Base-by-base conservation (phyloP, 176 grass and related monocot genomes). In the Ensete ventricosum region DNA sequence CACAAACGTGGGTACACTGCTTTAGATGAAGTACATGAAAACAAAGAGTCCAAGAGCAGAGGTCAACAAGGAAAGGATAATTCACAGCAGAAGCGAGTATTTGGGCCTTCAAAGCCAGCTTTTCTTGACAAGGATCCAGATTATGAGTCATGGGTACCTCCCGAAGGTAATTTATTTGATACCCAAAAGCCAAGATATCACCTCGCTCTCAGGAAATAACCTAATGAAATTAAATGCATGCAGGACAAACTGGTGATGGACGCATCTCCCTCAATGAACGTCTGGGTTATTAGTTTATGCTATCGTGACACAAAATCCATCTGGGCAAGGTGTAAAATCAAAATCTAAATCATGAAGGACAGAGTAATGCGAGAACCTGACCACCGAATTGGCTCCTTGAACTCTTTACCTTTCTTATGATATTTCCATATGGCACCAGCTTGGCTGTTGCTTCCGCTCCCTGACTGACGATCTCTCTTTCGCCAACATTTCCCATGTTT, bases 161-260 rank as follows among this genome's bases (percentile, higher is more conserved):
- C 95, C 64, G 82, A 99, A 87, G 95, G 95, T 94, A 83, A 83
- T 75, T 48, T 77, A 24, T 53, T 80, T 2, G 26, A 55, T 34
- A 58, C 71, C 53, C 65, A 51, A 60, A 62, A 43, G 34, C 34
- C 34, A 43, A 43, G 34, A 43, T 6, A 43, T 43, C 34, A 43
- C 34, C 0, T 43, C 3, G 4, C 3, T 81, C 59, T 29, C 48
- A 14, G 34, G 49, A 81, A 58, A 13, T 69, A 60, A 75, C 26
- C n/a, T 53, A 26, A 62, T 81, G 29, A 34, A 76, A 66, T 10
- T 51, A 73, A 70, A 73, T 19, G 77, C 81, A 19, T 78, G 73
- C 77, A 98, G 95, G 95, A 73, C 95, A 98, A 98, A 98, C 95
- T 81, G 95, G 95, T 54, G 95, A 98, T 85, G 95, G 95, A 0